A percentile compares a stretch with the other conserved stretches of the same genome.
phyloP scores from a whole-genome alignment of 2,329 filamentous ascomycete genomes.

The Penicillium expansum region DNA sequence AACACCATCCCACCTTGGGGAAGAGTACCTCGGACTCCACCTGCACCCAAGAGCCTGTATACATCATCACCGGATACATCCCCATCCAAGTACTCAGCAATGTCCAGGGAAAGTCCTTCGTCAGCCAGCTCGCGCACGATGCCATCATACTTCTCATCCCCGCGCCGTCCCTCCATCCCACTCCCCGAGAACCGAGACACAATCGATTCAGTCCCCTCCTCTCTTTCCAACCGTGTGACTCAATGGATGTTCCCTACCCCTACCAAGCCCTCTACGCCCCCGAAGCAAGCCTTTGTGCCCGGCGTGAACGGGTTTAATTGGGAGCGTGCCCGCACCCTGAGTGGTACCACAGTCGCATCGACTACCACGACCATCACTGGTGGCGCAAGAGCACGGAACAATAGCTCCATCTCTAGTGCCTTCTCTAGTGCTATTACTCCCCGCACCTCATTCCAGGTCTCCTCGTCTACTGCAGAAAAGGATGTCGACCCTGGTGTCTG shows the following conservation, averaged over 20 bases:
- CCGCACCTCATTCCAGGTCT: constrained; percentile 13
- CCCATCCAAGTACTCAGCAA: constrained; percentile 3
- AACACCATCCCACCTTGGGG: background rate
- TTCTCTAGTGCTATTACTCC: constrained; percentile 17
- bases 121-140: constrained; percentile 21
- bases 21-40: constrained; percentile 10
- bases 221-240: constrained; percentile 28
- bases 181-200: constrained; percentile 15
- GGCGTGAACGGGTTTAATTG: constrained; percentile 21
- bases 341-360: constrained; percentile 36
- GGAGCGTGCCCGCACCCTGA: constrained; percentile 35
- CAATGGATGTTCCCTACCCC: constrained; percentile 32
- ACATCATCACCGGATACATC: background rate
- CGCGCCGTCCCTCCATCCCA: constrained; percentile 23
- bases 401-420: constrained; percentile 32
- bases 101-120: constrained; percentile 13
- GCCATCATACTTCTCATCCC: constrained; percentile 24
- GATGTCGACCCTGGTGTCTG: constrained; percentile 17
- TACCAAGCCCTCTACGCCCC: constrained; percentile 11
- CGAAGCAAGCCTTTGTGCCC: constrained; percentile 15
- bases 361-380: constrained; percentile 26
- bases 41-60: background rate
- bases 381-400: constrained; percentile 15
- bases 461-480: constrained; percentile 19
- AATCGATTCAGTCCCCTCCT: constrained; percentile 14